Evolutionary conservation across 345 rosid species (phyloP).

Genomic region (Barbarea vulgaris): DNA sequence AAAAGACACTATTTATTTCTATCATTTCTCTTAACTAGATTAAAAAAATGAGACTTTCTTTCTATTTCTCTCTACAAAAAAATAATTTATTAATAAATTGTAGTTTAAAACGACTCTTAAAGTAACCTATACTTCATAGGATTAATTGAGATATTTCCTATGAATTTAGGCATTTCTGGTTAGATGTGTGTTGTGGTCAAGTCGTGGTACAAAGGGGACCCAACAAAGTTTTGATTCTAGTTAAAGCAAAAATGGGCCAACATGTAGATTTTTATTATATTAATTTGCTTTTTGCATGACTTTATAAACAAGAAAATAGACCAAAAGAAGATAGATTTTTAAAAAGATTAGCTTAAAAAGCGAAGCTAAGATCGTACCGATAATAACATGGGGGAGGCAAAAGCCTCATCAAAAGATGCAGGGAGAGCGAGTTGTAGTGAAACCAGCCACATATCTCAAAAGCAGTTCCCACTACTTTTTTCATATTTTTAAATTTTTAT

Average conservation of each 20-base stretch:
- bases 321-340: conserved; percentile 20
- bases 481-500: background rate
- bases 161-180: conserved; percentile 17
- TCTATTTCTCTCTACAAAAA: background rate
- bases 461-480: conserved; percentile 59
- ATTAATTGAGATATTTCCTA: conserved; percentile 8
- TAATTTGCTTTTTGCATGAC: conserved; percentile 33
- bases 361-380: conserved; percentile 42
- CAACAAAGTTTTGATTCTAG: conserved; percentile 38
- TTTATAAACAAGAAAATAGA: conserved; percentile 40
- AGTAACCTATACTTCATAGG: background rate
- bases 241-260: conserved; percentile 41
- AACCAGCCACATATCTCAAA: conserved; percentile 61
- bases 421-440: conserved; percentile 35
- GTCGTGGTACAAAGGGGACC: conserved; percentile 35
- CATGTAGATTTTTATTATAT: conserved; percentile 8
- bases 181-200: conserved; percentile 28
- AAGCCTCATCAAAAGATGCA: conserved; percentile 61
- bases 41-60: background rate
- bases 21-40: background rate
- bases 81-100: too few relatives aligned
- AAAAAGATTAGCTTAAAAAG: conserved; percentile 37
- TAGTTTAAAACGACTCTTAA: background rate
- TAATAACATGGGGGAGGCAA: conserved; percentile 51
- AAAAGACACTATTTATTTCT: background rate